Conservation (phyloP, 768 basidiomycete genomes). For the Boletus sp. region DNA sequence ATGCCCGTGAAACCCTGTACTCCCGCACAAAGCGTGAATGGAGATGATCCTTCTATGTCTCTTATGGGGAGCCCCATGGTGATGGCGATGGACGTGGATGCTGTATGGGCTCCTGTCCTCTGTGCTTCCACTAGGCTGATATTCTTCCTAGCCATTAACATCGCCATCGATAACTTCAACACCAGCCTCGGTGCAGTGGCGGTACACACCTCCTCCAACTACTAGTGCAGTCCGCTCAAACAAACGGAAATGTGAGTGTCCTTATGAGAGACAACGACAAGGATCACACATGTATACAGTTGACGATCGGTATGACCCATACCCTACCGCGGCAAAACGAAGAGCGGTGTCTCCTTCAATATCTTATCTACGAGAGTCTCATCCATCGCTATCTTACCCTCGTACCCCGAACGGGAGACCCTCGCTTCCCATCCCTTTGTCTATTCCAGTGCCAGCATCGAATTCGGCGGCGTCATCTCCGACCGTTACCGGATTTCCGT, state of each 20-base stretch:
- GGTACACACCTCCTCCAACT: slow-evolving; percentile 79
- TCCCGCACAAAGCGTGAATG: slow-evolving; percentile 60
- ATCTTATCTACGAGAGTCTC: slow-evolving; percentile 60
- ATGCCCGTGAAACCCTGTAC: slow-evolving; percentile 60
- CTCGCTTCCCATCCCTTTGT: slow-evolving; percentile 66
- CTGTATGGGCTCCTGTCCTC: slow-evolving; percentile 44
- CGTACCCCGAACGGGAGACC: slow-evolving; percentile 52
- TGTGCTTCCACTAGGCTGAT: slow-evolving; percentile 17
- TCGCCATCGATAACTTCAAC: slow-evolving; percentile 63
- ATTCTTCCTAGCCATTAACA: slow-evolving; percentile 42
- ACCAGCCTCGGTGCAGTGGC: slow-evolving; percentile 61
- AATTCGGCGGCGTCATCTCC: slow-evolving; percentile 74
- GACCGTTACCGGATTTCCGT: slow-evolving; percentile 52
- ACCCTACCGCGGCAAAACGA: slow-evolving; percentile 72
- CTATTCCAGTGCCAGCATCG: slow-evolving; percentile 52
- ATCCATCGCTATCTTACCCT: slow-evolving; percentile 44
- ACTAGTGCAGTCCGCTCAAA: slow-evolving; percentile 73
- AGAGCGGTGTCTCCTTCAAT: slow-evolving; percentile 82
- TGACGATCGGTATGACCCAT: slow-evolving; percentile 84
- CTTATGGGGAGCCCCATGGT: slow-evolving; percentile 60
- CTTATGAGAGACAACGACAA: neutral
- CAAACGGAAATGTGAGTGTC: slow-evolving; percentile 68
- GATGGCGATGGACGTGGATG: slow-evolving; percentile 67
- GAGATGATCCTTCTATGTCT: slow-evolving; percentile 59
- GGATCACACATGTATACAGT: slow-evolving; percentile 39